These are phyloP conservation scores for Aspergillus ellipticus DNA, from an alignment of 495 filamentous ascomycete species.

Conservation along the genomic window DNA sequence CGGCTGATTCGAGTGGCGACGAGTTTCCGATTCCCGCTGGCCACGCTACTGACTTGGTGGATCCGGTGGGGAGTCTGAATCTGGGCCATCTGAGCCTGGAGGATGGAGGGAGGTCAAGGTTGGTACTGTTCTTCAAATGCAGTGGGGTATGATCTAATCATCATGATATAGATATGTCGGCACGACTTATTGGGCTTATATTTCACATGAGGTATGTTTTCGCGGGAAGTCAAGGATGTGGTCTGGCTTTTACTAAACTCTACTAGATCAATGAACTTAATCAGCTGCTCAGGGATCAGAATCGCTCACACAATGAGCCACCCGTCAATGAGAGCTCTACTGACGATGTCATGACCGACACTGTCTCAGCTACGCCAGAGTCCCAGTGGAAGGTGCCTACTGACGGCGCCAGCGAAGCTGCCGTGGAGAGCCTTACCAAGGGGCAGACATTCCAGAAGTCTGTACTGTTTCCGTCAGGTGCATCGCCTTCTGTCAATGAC, in stretches of 20 bases:
- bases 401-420: constrained; percentile 10
- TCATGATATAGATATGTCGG: constrained; percentile 44
- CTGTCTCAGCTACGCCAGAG: constrained; percentile 6
- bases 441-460: constrained; percentile 35
- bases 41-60: constrained; percentile 42
- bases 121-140: constrained; percentile 6
- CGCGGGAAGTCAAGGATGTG: neutral
- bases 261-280: constrained; percentile 46
- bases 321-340: constrained; percentile 17
- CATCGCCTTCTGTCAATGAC: constrained; percentile 34
- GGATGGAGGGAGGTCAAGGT: constrained; percentile 45
- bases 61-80: constrained; percentile 45
- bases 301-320: constrained; percentile 34
- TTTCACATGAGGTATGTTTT: constrained; percentile 42
- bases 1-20: constrained; percentile 36
- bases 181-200: constrained; percentile 51
- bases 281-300: constrained; percentile 42
- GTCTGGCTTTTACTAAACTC: constrained; percentile 4
- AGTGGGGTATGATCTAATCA: constrained; percentile 3
- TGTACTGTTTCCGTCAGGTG: constrained; percentile 35
- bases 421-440: constrained; percentile 6
- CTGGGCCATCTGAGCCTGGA: constrained; percentile 46
- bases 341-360: constrained; percentile 19
- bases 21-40: constrained; percentile 47
- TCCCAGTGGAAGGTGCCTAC: constrained; percentile 24